Base-by-base conservation (phyloP, 2,329 filamentous ascomycete species). In the Tricladium varicosporioides region DNA sequence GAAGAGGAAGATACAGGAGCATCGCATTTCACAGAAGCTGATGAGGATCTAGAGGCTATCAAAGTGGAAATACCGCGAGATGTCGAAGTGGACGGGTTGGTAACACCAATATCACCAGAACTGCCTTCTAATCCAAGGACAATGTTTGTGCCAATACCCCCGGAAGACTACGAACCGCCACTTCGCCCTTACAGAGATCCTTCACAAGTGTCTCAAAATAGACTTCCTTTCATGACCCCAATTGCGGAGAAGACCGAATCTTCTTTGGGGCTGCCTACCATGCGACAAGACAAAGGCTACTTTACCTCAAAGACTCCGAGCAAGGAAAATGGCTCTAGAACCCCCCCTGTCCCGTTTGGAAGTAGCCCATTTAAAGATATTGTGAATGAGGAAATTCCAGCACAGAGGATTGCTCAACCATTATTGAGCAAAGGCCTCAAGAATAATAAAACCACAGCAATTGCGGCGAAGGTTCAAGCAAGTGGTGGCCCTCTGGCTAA, bases 211-310 rank as follows among this genome's bases (percentile, higher is more conserved):
- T 91, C 92, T 58, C 95, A 97, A 68, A 96, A 92, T 73, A 87
- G 92, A 54, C 79, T 97, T 9, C 94, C 93, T 2, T 99, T 97
- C 72, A 97, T 99, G 94, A 99, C 94, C 0, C 94, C 94, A 1
- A 99, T 99, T 63, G 93, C 94, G 1, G 94, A 99, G 73, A 87
- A 91, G 66, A 99, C 94, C 0, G 94, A 99, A 73, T 89, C 87
- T 10, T 97, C 92, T 0, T 75, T 97, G 5, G 87, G 87, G 36
- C 74, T 87, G 44, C 81, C 83, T 4, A 85, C 82, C 27, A 80
- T 83, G 52, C 74, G 79, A 62, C 70, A 78, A 54, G 78, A 77
- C 64, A 81, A 82, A 71, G 80, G 81, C 63, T 81, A 81, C 71
- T 77, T 85, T 67, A 80, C 80, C 53, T 80, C 84, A 49, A 96